These are phyloP conservation scores for Globisporangium yorkense DNA, from an alignment of 352 stramenopile species.

Conservation along the genomic window DNA sequence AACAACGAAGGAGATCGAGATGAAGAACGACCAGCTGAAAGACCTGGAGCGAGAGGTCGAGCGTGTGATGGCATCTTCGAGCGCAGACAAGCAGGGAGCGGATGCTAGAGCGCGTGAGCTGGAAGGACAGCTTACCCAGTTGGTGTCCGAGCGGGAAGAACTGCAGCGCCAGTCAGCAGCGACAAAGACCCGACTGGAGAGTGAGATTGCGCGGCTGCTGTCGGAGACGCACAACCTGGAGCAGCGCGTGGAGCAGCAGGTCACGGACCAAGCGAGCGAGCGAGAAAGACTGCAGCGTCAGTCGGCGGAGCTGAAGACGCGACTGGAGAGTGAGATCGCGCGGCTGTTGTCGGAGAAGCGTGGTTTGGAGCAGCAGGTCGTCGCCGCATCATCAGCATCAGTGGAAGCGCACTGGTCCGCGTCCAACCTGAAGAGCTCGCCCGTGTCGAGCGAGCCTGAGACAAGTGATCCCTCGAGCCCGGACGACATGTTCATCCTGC, in stretches of 20 bases:
- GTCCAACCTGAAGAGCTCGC: too few species aligned
- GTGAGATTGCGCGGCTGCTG: background rate
- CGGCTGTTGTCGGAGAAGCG: background rate
- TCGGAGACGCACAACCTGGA: background rate
- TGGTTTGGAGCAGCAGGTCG: background rate
- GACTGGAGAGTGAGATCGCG: background rate
- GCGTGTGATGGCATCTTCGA: background rate
- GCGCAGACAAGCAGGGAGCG: background rate
- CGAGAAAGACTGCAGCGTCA: constrained; percentile 44
- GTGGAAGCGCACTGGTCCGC: too few species aligned
- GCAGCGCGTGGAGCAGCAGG: background rate
- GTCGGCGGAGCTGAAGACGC: background rate
- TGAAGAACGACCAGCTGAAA: background rate
- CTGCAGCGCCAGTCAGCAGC: constrained; percentile 24
- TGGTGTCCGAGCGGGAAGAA: constrained; percentile 49
- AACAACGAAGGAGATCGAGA: background rate
- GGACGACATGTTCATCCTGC: constrained; percentile 49
- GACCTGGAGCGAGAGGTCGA: background rate
- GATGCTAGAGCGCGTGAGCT: constrained; percentile 16
- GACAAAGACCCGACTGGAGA: background rate
- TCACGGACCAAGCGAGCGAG: constrained; percentile 23
- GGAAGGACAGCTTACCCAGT: constrained; percentile 43
- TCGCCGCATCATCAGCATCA: too few species aligned
- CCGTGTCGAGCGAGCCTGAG: background rate
- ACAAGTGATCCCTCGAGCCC: too few species aligned